Conservation (phyloP, 2,329 filamentous ascomycete genomes). For the Orbilia oligospora region DNA sequence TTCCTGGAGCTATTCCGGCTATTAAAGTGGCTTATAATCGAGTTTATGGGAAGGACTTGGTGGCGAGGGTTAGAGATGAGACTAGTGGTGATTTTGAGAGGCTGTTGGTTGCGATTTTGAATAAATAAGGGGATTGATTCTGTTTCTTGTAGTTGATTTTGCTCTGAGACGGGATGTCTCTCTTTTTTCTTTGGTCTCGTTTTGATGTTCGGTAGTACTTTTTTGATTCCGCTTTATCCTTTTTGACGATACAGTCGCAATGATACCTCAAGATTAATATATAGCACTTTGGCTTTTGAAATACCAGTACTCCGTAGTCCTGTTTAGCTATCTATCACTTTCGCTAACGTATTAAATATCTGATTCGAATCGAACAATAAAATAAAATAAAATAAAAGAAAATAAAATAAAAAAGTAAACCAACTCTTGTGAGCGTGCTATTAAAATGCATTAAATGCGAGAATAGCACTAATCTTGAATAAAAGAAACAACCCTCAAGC, state of each 20-base stretch:
- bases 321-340: too few relatives aligned
- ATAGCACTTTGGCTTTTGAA: background rate
- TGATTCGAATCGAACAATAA: too few relatives aligned
- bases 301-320: too few relatives aligned
- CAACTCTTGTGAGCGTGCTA: too few relatives aligned
- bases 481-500: too few relatives aligned
- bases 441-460: too few relatives aligned
- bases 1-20: conserved; percentile 79
- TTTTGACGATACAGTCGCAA: background rate
- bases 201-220: background rate
- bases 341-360: too few relatives aligned
- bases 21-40: conserved; percentile 84
- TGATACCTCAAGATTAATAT: conserved; percentile 3
- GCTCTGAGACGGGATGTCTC: background rate
- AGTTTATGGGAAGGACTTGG: conserved; percentile 77
- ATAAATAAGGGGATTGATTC: conserved; percentile 24
- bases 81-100: conserved; percentile 86
- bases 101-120: conserved; percentile 77
- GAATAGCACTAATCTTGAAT: too few relatives aligned
- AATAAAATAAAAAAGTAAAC: too few relatives aligned
- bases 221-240: background rate
- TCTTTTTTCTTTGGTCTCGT: background rate
- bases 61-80: conserved; percentile 81
- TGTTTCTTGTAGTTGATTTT: conserved; percentile 4
- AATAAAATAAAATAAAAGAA: too few relatives aligned